A percentile compares a stretch with the other conserved stretches of the same genome.
Conservation (phyloP, 805 yeast species). For the Torulaspora maleeae region DNA sequence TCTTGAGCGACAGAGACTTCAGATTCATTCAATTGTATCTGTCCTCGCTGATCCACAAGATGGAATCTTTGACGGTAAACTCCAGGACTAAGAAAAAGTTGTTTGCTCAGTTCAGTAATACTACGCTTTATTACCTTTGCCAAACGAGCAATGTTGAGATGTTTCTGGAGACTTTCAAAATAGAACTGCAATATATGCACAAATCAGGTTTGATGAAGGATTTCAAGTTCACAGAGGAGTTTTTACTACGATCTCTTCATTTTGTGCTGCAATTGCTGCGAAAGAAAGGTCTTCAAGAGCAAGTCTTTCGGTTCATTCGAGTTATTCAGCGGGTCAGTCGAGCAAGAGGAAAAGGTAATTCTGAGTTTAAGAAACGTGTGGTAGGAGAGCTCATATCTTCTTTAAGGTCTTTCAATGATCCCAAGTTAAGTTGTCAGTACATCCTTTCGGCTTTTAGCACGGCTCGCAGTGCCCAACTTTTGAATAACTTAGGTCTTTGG, state of each 20-base stretch:
- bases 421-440: slow-evolving; percentile 25
- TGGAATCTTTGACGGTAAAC: slow-evolving; percentile 9
- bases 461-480: slow-evolving; percentile 11
- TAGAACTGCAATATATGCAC: slow-evolving; percentile 9
- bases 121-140: slow-evolving; percentile 20
- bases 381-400: slow-evolving; percentile 22
- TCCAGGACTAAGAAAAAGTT: neutral
- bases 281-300: slow-evolving; percentile 24
- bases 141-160: slow-evolving; percentile 19
- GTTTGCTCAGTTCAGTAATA: slow-evolving; percentile 23
- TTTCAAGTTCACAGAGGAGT: neutral
- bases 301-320: slow-evolving; percentile 22
- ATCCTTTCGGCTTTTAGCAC: slow-evolving; percentile 19
- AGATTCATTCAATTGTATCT: slow-evolving; percentile 21
- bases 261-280: slow-evolving; percentile 17
- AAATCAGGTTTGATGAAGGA: slow-evolving; percentile 3
- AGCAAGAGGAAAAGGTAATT: neutral
- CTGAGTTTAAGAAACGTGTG: slow-evolving; percentile 21
- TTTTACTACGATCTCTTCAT: slow-evolving; percentile 19
- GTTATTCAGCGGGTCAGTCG: slow-evolving; percentile 13
- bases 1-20: slow-evolving; percentile 19
- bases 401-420: slow-evolving; percentile 28
- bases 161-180: slow-evolving; percentile 21
- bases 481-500: slow-evolving; percentile 32
- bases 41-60: slow-evolving; percentile 21